phyloP scores from a whole-genome alignment of 2,329 filamentous ascomycete species.

The Fusarium pseudocircinatum region DNA sequence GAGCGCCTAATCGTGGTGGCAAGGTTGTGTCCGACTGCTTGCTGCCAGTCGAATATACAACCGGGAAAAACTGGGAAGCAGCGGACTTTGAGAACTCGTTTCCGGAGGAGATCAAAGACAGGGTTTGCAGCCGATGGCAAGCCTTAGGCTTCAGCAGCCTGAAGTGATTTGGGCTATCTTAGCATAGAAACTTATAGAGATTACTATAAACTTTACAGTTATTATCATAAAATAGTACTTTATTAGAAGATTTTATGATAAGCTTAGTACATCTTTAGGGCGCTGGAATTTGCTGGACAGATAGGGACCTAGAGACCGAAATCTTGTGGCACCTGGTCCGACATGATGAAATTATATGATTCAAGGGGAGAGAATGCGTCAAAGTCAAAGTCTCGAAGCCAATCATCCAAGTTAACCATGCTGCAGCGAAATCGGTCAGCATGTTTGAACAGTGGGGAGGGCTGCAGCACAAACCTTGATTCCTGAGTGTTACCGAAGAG shows the following conservation, averaged over 20 bases:
- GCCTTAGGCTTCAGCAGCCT: neutral
- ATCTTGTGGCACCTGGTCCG: slow-evolving; percentile 5
- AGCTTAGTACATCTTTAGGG: neutral
- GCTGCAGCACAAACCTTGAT: neutral
- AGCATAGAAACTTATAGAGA: neutral
- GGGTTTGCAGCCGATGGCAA: neutral
- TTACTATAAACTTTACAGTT: neutral
- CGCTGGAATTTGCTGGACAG: neutral
- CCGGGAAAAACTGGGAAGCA: slow-evolving; percentile 43
- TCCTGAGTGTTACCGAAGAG: neutral
- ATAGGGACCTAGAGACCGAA: neutral
- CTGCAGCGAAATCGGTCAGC: neutral
- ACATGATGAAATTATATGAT: slow-evolving; percentile 32
- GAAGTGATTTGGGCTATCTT: accelerated
- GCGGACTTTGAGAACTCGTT: slow-evolving; percentile 48
- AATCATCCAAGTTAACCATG: slow-evolving; percentile 16
- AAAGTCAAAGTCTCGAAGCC: slow-evolving; percentile 27
- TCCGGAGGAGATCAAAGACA: slow-evolving; percentile 39
- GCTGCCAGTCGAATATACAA: slow-evolving; percentile 54
- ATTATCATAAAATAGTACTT: no score
- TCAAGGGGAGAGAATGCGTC: slow-evolving; percentile 21
- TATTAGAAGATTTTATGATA: neutral
- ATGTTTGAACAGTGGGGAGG: neutral
- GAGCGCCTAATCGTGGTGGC: slow-evolving; percentile 47
- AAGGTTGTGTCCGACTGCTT: slow-evolving; percentile 59